Evolutionary conservation across 768 basidiomycete species (phyloP).

Genomic region (Suillus alpinus): DNA sequence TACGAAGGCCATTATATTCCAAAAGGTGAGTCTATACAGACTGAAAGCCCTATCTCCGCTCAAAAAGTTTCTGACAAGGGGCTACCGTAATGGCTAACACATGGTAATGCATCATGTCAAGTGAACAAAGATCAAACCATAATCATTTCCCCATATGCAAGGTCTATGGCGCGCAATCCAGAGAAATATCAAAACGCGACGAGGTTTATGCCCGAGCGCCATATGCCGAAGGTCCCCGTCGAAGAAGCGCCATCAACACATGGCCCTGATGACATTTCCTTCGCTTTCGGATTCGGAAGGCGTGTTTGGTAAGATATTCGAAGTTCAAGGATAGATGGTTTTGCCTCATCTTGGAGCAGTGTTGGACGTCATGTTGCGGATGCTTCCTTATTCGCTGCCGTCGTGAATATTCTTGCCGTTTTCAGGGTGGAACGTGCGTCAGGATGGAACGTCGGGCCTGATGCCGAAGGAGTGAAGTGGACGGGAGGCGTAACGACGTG

Average conservation of each 20-base stretch:
- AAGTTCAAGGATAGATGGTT: background rate
- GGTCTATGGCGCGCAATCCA: slow-evolving; percentile 36
- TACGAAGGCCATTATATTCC: slow-evolving; percentile 51
- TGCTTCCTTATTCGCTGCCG: slow-evolving; percentile 31
- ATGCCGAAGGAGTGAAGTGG: slow-evolving; percentile 19
- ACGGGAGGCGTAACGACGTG: slow-evolving; percentile 20
- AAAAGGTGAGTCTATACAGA: slow-evolving; percentile 11
- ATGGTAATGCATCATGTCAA: slow-evolving; percentile 10
- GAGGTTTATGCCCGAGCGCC: slow-evolving; percentile 38
- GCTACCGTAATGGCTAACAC: slow-evolving; percentile 20
- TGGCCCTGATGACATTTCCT: slow-evolving; percentile 15
- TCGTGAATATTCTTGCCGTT: slow-evolving; percentile 19
- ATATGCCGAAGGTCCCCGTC: slow-evolving; percentile 12
- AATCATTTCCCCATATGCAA: slow-evolving; percentile 7
- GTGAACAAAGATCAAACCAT: background rate
- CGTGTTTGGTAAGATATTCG: slow-evolving; percentile 17
- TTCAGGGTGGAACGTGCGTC: slow-evolving; percentile 14
- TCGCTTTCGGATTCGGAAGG: slow-evolving; percentile 42
- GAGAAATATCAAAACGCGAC: slow-evolving; percentile 36
- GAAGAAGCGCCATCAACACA: background rate
- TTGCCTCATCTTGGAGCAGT: slow-evolving; percentile 19
- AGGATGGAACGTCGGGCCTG: slow-evolving; percentile 18
- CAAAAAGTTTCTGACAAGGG: slow-evolving; percentile 6
- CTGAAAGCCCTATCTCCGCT: background rate
- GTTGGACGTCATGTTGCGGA: slow-evolving; percentile 43